Evolutionary conservation across 257 asterid genomes (phyloP), one percentile per base, ranked within the genome.

Genomic region (Solanum chiquidenum): DNA sequence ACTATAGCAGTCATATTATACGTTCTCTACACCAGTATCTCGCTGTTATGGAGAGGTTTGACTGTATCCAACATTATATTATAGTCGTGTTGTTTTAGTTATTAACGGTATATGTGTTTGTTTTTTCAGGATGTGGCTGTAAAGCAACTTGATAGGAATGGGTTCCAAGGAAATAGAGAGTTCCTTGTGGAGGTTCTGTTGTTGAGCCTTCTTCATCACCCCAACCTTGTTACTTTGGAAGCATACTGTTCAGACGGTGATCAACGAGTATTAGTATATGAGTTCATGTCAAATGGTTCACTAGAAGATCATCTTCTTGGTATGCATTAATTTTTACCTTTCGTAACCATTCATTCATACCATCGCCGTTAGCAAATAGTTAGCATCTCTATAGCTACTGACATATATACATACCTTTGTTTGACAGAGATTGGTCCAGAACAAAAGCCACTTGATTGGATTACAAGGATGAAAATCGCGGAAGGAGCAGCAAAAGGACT

Each of bases 401-500:
- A 77, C 49, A 0, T 66, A n/a, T 44, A 44, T 3, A 46, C 9
- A 42, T 9, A 27, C 16, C 86, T 74, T 31, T 83, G 42, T 55
- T 89, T 86, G 42, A 3, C 79, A 95, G 98, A 95, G 87, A 5
- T 87, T 84, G 72, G 84, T 8, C 91, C 92, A 6, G 95, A 87
- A 12, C 90, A 44, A 40, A 83, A 89, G 92, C 90, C 96, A 37
- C 92, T 96, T 12, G 93, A 89, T 44, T 96, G 98, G 98, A 87
- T 87, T 38, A 92, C 92, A 8, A 90, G 98, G 92, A 93, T 96
- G 93, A 94, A 88, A 85, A 92, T 96, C 12, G 98, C 98, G 0
- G 90, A 87, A 38, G 98, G 98, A 31, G 98, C 98, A 58, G 98
- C 98, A 31, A 89, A 86, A 66, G 98, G 98, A 42, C 96, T 96